phyloP scores from a whole-genome alignment of 2,329 filamentous ascomycete genomes.

The Venturia nashicola region DNA sequence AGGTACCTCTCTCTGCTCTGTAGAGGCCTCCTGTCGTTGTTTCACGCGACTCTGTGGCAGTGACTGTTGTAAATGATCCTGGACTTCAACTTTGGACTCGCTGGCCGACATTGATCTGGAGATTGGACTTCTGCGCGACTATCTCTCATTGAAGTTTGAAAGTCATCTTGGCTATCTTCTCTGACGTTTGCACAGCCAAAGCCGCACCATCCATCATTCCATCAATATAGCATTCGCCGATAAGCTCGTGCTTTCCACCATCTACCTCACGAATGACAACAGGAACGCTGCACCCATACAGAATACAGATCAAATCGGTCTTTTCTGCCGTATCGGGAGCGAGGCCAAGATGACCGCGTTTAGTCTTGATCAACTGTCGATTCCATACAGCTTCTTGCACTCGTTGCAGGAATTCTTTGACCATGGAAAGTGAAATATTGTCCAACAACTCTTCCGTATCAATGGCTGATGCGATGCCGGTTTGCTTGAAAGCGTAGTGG shows the following conservation, averaged over 20 bases:
- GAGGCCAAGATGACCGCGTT: not conserved
- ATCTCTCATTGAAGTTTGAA: not conserved
- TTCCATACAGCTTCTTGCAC: slow-evolving; percentile 8
- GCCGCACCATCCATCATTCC: slow-evolving; percentile 6
- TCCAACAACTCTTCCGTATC: slow-evolving; percentile 1
- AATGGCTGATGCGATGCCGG: not conserved
- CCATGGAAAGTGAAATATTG: not conserved
- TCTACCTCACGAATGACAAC: slow-evolving; percentile 3
- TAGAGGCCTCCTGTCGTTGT: no score
- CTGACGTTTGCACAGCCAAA: not conserved
- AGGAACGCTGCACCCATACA: slow-evolving; percentile 6
- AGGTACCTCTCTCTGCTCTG: no score
- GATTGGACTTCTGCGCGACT: not conserved
- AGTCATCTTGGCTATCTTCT: not conserved
- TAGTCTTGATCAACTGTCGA: slow-evolving; percentile 3
- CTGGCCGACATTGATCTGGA: not conserved
- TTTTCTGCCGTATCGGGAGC: not conserved
- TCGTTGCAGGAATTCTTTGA: slow-evolving; percentile 1
- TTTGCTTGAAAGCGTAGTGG: not conserved
- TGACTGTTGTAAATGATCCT: no score
- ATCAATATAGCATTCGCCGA: slow-evolving; percentile 6
- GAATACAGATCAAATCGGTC: slow-evolving; percentile 5
- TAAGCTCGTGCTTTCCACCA: not conserved
- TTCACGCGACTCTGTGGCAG: no score
- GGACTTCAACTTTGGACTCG: no score